These are phyloP conservation scores for Quercus wislizeni DNA, from an alignment of 306 rosid species.

Conservation along the genomic window DNA sequence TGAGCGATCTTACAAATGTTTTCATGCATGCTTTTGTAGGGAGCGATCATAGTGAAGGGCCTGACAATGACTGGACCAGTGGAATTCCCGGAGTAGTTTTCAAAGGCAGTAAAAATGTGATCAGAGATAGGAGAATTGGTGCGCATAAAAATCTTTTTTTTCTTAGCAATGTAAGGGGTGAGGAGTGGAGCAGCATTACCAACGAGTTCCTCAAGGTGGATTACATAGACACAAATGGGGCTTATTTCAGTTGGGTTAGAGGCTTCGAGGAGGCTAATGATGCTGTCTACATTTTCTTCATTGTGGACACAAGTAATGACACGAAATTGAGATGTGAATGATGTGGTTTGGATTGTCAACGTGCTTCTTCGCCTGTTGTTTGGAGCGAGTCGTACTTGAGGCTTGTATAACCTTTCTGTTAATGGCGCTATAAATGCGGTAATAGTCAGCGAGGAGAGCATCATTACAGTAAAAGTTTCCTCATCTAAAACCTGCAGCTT, in stretches of 20 bases:
- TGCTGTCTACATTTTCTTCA: constrained; percentile 41
- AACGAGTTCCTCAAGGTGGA: constrained; percentile 44
- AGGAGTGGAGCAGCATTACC: constrained; percentile 43
- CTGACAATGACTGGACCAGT: constrained; percentile 28
- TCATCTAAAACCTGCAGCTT: constrained; percentile 36
- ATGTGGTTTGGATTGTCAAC: constrained; percentile 26
- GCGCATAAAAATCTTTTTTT: background rate
- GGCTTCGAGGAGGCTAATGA: constrained; percentile 43
- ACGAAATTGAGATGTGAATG: constrained; percentile 21
- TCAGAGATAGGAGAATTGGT: constrained; percentile 26
- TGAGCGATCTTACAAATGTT: constrained; percentile 30
- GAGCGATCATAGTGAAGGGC: constrained; percentile 43
- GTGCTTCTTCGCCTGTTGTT: background rate
- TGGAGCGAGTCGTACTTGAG: constrained; percentile 4
- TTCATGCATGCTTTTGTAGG: constrained; percentile 55
- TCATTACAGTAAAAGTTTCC: constrained; percentile 12
- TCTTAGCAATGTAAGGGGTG: constrained; percentile 28
- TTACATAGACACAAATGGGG: constrained; percentile 34
- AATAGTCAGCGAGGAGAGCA: constrained; percentile 10
- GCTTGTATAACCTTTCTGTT: background rate
- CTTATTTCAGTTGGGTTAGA: constrained; percentile 29
- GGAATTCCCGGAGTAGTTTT: constrained; percentile 41
- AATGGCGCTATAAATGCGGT: constrained; percentile 25
- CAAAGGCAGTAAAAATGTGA: constrained; percentile 51
- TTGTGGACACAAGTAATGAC: constrained; percentile 41